Conservation (phyloP, 352 stramenopile species). For the Pythium brassicae region DNA sequence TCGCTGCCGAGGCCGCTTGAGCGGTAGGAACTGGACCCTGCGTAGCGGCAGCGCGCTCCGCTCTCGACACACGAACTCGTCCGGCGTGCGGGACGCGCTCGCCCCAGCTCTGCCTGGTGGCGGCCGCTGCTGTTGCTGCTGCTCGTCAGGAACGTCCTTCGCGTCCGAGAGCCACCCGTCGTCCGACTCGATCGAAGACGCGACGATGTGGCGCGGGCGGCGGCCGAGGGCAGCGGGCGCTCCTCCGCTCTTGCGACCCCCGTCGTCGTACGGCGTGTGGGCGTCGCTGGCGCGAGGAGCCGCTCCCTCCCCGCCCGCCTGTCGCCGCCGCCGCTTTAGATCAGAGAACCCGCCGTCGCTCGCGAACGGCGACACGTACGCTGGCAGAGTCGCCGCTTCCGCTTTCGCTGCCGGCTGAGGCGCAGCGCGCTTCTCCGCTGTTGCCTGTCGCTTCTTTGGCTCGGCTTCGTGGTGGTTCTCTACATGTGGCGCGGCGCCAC, state of each 20-base stretch:
- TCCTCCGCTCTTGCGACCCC: background rate
- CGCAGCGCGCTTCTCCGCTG: background rate
- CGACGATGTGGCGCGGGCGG: constrained; percentile 38
- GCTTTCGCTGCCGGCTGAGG: constrained; percentile 10
- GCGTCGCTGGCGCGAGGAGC: background rate
- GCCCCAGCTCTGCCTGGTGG: background rate
- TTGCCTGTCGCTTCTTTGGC: background rate
- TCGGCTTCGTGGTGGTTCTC: too few species aligned
- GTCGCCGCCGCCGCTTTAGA: constrained; percentile 17
- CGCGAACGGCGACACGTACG: constrained; percentile 62
- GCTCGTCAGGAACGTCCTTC: constrained; percentile 23
- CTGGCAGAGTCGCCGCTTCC: constrained; percentile 6
- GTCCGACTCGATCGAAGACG: constrained; percentile 29
- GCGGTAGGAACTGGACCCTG: background rate
- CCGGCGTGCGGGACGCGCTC: background rate
- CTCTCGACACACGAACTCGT: background rate
- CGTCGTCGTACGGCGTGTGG: constrained; percentile 30
- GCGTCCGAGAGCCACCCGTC: constrained; percentile 67
- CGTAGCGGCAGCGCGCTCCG: constrained; percentile 5
- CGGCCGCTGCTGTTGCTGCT: constrained; percentile 3
- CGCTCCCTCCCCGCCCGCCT: background rate
- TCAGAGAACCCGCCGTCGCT: constrained; percentile 24
- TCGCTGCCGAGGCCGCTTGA: constrained; percentile 4
- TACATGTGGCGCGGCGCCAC: too few species aligned
- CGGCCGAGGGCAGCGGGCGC: constrained; percentile 7